phyloP scores from a whole-genome alignment of 2,329 filamentous ascomycete species.

The Pochonia chlamydosporia region DNA sequence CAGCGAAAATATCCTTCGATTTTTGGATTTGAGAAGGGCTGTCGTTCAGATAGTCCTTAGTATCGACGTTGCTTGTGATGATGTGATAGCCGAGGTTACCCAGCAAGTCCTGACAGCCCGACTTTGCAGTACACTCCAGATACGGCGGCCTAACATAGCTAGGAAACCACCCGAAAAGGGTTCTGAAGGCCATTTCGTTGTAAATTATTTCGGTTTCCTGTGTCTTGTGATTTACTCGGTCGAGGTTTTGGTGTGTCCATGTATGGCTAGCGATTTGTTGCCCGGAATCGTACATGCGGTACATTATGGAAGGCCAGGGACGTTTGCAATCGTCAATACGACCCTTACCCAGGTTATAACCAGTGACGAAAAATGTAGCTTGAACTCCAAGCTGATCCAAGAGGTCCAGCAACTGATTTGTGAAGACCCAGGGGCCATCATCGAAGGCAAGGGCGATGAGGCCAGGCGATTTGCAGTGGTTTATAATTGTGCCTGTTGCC shows the following conservation, averaged over 20 bases:
- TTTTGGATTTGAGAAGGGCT: no score
- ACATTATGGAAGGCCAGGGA: no score
- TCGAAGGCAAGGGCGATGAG: constrained; percentile 33
- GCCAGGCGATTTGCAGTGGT: constrained; percentile 17
- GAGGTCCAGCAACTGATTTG: constrained; percentile 25
- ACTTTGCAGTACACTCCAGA: constrained; percentile 8
- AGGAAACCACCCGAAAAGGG: no score
- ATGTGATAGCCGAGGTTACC: constrained; percentile 41
- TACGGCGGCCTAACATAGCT: no score
- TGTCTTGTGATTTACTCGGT: no score
- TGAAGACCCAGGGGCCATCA: constrained; percentile 32
- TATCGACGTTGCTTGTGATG: constrained; percentile 49
- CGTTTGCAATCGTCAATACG: constrained; percentile 7
- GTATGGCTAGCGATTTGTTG: constrained; percentile 51
- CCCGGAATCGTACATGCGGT: constrained; percentile 37
- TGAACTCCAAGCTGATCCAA: constrained; percentile 17
- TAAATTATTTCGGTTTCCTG: constrained; percentile 28
- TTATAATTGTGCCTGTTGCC: constrained; percentile 15
- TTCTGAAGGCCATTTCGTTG: no score
- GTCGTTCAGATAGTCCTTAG: constrained; percentile 47
- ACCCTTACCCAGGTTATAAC: constrained; percentile 11
- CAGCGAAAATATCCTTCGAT: constrained; percentile 35
- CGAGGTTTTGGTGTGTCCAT: no score
- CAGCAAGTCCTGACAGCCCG: constrained; percentile 17
- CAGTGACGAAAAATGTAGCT: constrained; percentile 23